These are phyloP conservation scores for Saccharomycopsis amapae DNA, from an alignment of 805 yeast genomes.

Conservation along the genomic window DNA sequence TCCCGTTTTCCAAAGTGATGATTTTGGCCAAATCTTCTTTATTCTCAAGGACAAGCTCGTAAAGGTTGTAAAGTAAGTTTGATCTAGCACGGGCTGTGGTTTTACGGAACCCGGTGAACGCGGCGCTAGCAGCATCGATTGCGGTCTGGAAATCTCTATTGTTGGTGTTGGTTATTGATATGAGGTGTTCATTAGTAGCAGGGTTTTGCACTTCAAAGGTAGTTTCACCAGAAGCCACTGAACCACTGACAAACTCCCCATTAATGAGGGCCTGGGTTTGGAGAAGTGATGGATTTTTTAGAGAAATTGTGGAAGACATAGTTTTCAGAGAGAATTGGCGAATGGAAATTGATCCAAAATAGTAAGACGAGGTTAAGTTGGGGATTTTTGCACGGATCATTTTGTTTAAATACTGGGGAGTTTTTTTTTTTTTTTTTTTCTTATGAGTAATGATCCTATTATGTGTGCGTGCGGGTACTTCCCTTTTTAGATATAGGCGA, in stretches of 20 bases:
- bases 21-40: slow-evolving; percentile 58
- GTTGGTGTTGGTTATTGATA: slow-evolving; percentile 46
- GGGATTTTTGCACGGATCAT: too few species aligned
- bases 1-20: slow-evolving; percentile 68
- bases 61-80: slow-evolving; percentile 43
- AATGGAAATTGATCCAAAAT: too few species aligned
- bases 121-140: slow-evolving; percentile 44
- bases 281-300: slow-evolving; percentile 45
- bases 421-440: too few species aligned
- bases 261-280: slow-evolving; percentile 58
- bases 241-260: slow-evolving; percentile 61
- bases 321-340: too few species aligned
- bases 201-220: slow-evolving; percentile 69
- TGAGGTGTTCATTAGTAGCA: slow-evolving; percentile 45
- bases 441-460: too few species aligned
- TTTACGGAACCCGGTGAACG: slow-evolving; percentile 46
- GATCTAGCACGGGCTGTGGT: slow-evolving; percentile 54
- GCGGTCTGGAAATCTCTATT: slow-evolving; percentile 44
- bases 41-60: slow-evolving; percentile 48
- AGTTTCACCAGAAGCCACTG: slow-evolving; percentile 26
- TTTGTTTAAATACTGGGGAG: too few species aligned
- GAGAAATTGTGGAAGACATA: neutral
- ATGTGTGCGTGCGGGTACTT: too few species aligned
- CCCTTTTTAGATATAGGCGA: too few species aligned
- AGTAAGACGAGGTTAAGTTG: too few species aligned